Percentiles rank a stretch among this genome's conserved stretches.
Evolutionary conservation across 106 monocot species (phyloP).

Genomic region (Apostasia shenzhenica): DNA sequence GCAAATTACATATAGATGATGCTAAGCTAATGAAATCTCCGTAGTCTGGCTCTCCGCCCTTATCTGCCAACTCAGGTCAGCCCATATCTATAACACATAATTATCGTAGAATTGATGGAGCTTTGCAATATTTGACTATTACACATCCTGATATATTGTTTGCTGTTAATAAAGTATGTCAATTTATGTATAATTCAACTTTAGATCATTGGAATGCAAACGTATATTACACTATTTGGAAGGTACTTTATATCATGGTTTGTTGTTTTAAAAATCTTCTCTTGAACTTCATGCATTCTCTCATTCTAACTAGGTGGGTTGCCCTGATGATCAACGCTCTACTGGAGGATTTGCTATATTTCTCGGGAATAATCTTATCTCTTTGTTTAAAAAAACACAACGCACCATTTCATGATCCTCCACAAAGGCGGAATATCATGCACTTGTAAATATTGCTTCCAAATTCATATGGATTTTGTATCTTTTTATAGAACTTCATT

Average conservation of each 20-base stretch:
- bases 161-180: background rate
- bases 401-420: background rate
- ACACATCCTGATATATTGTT: background rate
- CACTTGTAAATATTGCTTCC: background rate
- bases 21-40: too few species aligned
- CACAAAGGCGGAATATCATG: slow-evolving; percentile 2
- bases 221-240: too few species aligned
- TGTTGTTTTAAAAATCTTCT: too few species aligned
- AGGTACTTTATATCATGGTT: too few species aligned
- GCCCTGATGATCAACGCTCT: background rate
- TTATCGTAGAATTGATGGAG: too few species aligned
- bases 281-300: background rate
- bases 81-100: too few species aligned
- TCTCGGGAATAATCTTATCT: slow-evolving; percentile 3
- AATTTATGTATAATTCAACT: too few species aligned
- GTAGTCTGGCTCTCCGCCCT: too few species aligned
- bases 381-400: slow-evolving; percentile 5
- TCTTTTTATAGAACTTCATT: background rate
- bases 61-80: too few species aligned
- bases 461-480: slow-evolving; percentile 1
- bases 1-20: too few species aligned
- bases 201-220: too few species aligned
- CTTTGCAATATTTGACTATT: too few species aligned
- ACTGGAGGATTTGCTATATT: background rate
- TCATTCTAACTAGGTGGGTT: slow-evolving; percentile 5